These are phyloP conservation scores for Trichoderma simmonsii DNA, from an alignment of 2,329 filamentous ascomycete genomes.

Conservation along the genomic window DNA sequence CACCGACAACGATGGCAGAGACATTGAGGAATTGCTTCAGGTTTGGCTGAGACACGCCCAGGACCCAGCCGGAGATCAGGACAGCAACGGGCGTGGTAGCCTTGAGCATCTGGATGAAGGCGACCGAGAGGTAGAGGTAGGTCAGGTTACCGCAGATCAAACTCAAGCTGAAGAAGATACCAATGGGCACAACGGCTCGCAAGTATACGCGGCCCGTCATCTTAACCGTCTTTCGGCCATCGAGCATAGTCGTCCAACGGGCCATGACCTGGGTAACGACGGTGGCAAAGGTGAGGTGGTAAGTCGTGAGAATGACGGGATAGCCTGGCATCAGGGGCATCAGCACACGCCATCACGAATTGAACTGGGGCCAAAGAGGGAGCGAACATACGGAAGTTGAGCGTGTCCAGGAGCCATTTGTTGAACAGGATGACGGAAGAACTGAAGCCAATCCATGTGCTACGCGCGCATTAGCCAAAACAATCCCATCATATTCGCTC, in stretches of 20 bases:
- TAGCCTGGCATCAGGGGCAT: constrained; percentile 47
- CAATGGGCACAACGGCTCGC: constrained; percentile 90
- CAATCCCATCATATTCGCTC: neutral
- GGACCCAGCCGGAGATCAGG: constrained; percentile 80
- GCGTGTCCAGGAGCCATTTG: constrained; percentile 92
- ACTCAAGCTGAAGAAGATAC: constrained; percentile 91
- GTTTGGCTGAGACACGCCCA: constrained; percentile 81
- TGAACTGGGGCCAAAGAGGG: neutral
- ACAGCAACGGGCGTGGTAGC: constrained; percentile 94
- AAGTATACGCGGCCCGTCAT: constrained; percentile 95
- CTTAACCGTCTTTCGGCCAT: constrained; percentile 92
- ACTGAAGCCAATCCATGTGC: constrained; percentile 87
- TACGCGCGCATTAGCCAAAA: constrained; percentile 36
- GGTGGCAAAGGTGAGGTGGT: constrained; percentile 90
- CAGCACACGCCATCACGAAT: neutral
- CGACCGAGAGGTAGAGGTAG: constrained; percentile 91
- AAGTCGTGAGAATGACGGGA: constrained; percentile 86
- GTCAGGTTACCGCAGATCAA: constrained; percentile 96
- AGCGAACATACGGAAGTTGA: constrained; percentile 61
- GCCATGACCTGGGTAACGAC: constrained; percentile 92
- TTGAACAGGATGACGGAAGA: constrained; percentile 98
- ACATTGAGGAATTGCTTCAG: constrained; percentile 88
- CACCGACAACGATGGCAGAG: constrained; percentile 89
- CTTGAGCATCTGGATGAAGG: constrained; percentile 99
- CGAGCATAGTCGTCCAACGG: constrained; percentile 82